phyloP scores from a whole-genome alignment of 805 yeast genomes.

The Schwanniomyces occidentalis region DNA sequence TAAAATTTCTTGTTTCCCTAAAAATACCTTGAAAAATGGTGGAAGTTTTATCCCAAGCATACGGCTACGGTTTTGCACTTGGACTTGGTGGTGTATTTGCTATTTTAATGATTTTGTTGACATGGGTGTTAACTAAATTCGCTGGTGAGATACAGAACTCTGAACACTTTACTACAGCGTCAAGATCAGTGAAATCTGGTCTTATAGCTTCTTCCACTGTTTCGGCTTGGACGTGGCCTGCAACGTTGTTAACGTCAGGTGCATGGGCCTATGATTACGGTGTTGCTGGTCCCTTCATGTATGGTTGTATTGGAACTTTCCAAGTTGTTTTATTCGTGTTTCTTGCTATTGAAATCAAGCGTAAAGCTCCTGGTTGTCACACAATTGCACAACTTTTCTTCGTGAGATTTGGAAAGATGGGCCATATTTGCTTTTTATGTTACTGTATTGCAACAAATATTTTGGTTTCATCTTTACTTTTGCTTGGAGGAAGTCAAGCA shows the following conservation, averaged over 20 bases:
- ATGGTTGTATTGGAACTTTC: conserved; percentile 31
- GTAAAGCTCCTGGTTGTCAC: conserved; percentile 7
- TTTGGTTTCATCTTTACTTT: conserved; percentile 19
- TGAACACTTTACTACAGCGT: conserved; percentile 45
- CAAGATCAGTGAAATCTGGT: conserved; percentile 44
- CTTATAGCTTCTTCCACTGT: conserved; percentile 44
- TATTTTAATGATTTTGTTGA: conserved; percentile 33
- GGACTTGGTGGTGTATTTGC: conserved; percentile 50
- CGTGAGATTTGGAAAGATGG: conserved; percentile 27
- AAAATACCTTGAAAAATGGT: not conserved
- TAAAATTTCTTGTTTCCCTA: too few species aligned
- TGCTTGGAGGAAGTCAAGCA: conserved; percentile 55
- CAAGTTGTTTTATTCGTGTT: conserved; percentile 19
- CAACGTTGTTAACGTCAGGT: conserved; percentile 29
- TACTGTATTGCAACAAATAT: conserved; percentile 25
- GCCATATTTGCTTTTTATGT: conserved; percentile 24
- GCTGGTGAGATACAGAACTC: conserved; percentile 43
- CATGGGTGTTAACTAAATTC: conserved; percentile 33
- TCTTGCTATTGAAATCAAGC: conserved; percentile 20
- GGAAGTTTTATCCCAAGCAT: conserved; percentile 13
- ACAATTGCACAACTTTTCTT: conserved; percentile 3
- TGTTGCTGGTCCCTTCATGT: conserved; percentile 39
- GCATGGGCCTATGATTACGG: conserved; percentile 44
- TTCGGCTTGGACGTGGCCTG: conserved; percentile 50
- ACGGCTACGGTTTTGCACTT: conserved; percentile 45